Percentiles rank a stretch among this genome's conserved stretches.
These are phyloP conservation scores for Nothophaeocryptopus gaeumannii DNA, from an alignment of 2,329 filamentous ascomycete genomes.

Conservation along the genomic window DNA sequence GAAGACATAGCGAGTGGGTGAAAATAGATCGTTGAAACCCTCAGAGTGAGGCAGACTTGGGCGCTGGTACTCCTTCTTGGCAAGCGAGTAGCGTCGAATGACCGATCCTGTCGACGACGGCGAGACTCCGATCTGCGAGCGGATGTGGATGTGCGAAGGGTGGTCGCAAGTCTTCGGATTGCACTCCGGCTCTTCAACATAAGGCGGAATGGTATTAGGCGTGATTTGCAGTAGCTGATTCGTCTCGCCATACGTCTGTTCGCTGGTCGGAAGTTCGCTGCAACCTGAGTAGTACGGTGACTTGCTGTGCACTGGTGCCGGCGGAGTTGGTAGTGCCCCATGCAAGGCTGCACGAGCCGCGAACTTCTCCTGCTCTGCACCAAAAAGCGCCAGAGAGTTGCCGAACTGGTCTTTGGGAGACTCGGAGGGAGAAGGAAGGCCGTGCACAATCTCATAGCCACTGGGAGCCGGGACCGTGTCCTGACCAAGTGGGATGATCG, in stretches of 20 bases:
- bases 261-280: slow-evolving; percentile 30
- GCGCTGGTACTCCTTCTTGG: too few species aligned
- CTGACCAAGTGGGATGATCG: slow-evolving; percentile 15
- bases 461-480: background rate
- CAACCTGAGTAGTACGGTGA: slow-evolving; percentile 11
- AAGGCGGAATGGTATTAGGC: slow-evolving; percentile 6
- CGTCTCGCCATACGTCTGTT: slow-evolving; percentile 34
- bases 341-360: background rate
- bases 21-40: too few species aligned
- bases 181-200: background rate
- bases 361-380: background rate
- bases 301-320: slow-evolving; percentile 13
- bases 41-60: too few species aligned
- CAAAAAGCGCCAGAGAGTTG: too few species aligned
- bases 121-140: background rate
- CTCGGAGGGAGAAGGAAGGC: too few species aligned
- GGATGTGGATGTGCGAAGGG: slow-evolving; percentile 12
- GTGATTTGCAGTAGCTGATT: slow-evolving; percentile 29
- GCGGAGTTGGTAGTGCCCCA: slow-evolving; percentile 13
- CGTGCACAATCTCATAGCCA: too few species aligned
- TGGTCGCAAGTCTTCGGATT: slow-evolving; percentile 9
- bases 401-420: too few species aligned
- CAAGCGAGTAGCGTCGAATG: too few species aligned
- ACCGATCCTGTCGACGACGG: background rate
- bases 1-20: background rate